Percentiles rank a stretch among this genome's conserved stretches.
These are phyloP conservation scores for Brettanomyces anomalus DNA, from an alignment of 805 yeast species.

Conservation along the genomic window DNA sequence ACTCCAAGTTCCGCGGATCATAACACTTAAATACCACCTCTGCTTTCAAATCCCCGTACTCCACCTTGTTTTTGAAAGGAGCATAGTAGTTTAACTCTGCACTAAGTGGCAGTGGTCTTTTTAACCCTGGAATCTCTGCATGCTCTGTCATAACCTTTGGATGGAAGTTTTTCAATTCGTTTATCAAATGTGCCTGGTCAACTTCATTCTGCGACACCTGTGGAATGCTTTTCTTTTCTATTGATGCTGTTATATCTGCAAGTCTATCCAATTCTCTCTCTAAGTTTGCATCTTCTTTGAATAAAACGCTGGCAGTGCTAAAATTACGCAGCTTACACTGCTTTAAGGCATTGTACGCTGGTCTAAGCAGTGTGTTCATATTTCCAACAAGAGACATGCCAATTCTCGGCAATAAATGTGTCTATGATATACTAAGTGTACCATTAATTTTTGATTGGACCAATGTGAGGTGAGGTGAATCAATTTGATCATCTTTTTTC, in stretches of 20 bases:
- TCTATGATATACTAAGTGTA: too few relatives aligned
- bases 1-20: constrained; percentile 59
- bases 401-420: too few relatives aligned
- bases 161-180: constrained; percentile 23
- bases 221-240: constrained; percentile 7
- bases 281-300: neutral
- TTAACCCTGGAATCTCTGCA: constrained; percentile 23
- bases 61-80: constrained; percentile 60
- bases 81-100: constrained; percentile 76
- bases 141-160: constrained; percentile 31
- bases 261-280: constrained; percentile 5
- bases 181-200: constrained; percentile 17
- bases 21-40: constrained; percentile 65
- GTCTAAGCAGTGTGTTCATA: too few relatives aligned
- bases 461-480: too few relatives aligned
- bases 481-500: too few relatives aligned
- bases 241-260: constrained; percentile 17
- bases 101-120: constrained; percentile 70
- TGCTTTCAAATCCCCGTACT: constrained; percentile 73
- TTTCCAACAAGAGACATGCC: neutral
- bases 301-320: neutral
- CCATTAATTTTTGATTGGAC: too few relatives aligned
- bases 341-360: too few relatives aligned
- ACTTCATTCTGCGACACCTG: constrained; percentile 9
- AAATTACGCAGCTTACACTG: too few relatives aligned